Percentiles rank a stretch among this genome's conserved stretches.
Conservation (phyloP, 345 rosid genomes). For the Populus ilicifolia region DNA sequence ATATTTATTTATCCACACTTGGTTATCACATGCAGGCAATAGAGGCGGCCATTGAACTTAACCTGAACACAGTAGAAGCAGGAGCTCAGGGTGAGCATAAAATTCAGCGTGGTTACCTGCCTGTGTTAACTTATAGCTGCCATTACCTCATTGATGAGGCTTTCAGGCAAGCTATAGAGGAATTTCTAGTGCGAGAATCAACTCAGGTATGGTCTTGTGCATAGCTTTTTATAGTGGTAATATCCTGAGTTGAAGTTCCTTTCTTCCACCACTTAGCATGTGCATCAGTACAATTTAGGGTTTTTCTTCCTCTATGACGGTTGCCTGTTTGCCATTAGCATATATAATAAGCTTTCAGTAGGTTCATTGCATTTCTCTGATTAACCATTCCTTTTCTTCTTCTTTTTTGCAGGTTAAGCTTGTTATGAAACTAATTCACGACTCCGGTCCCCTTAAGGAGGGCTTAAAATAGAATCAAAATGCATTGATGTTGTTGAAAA, state of each 20-base stretch:
- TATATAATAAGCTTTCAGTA: no score
- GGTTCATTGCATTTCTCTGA: not conserved
- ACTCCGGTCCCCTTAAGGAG: slow-evolving; percentile 84
- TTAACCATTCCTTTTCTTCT: not conserved
- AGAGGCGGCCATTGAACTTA: slow-evolving; percentile 85
- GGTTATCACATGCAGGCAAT: slow-evolving; percentile 53
- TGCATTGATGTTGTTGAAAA: not conserved
- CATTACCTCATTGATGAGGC: slow-evolving; percentile 71
- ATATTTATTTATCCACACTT: not conserved
- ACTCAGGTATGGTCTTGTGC: slow-evolving; percentile 48
- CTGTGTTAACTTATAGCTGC: slow-evolving; percentile 81
- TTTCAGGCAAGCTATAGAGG: slow-evolving; percentile 63
- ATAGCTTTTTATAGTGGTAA: not conserved
- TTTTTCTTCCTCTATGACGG: not conserved
- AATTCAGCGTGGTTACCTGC: slow-evolving; percentile 88
- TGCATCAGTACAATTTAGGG: no score
- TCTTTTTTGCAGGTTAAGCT: slow-evolving; percentile 47
- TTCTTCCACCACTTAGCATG: not conserved
- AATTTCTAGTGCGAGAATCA: slow-evolving; percentile 64
- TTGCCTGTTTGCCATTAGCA: no score
- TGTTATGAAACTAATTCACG: slow-evolving; percentile 64
- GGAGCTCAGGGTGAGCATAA: slow-evolving; percentile 99
- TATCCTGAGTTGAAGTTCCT: not conserved
- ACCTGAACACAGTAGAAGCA: slow-evolving; percentile 78
- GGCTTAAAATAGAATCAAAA: slow-evolving; percentile 32